Evolutionary conservation across 179 eudicot species (phyloP).

Genomic region (Pouteria campechiana): DNA sequence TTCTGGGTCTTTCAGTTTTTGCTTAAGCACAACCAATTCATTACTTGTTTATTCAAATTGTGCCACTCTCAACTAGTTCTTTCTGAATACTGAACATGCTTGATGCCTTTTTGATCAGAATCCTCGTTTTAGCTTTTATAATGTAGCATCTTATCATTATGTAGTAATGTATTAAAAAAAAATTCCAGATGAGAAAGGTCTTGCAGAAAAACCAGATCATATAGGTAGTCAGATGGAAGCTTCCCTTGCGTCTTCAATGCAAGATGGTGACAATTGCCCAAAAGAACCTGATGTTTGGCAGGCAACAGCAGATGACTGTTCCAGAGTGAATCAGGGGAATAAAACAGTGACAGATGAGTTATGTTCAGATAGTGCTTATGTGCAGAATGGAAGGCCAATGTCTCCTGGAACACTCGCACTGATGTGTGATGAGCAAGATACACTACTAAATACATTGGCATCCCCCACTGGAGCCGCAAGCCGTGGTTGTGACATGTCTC

Average conservation of each 20-base stretch:
- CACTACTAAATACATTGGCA: conserved; percentile 45
- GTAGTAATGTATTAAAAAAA: too few relatives aligned
- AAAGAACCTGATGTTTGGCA: conserved; percentile 26
- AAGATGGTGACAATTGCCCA: conserved; percentile 23
- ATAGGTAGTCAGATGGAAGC: conserved; percentile 29
- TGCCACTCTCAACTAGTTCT: too few relatives aligned
- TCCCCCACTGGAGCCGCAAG: conserved; percentile 33
- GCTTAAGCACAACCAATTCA: too few relatives aligned
- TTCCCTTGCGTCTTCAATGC: conserved; percentile 27
- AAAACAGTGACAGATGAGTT: conserved; percentile 34
- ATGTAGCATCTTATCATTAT: too few relatives aligned
- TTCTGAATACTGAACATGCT: not conserved
- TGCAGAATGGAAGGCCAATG: conserved; percentile 61
- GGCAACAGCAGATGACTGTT: conserved; percentile 17
- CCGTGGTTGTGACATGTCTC: conserved; percentile 20
- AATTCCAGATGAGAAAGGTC: conserved; percentile 41
- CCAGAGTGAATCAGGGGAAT: conserved; percentile 32
- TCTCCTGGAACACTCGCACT: conserved; percentile 90
- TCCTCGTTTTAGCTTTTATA: too few relatives aligned
- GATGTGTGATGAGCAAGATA: conserved; percentile 90
- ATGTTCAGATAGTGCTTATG: conserved; percentile 43
- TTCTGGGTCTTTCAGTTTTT: too few relatives aligned
- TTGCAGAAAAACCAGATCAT: too few relatives aligned
- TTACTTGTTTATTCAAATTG: too few relatives aligned
- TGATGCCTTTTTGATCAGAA: too few relatives aligned